Percentiles rank a stretch among this genome's conserved stretches.
These are phyloP conservation scores for Ogataea ganodermae DNA, from an alignment of 805 yeast genomes.

Conservation along the genomic window DNA sequence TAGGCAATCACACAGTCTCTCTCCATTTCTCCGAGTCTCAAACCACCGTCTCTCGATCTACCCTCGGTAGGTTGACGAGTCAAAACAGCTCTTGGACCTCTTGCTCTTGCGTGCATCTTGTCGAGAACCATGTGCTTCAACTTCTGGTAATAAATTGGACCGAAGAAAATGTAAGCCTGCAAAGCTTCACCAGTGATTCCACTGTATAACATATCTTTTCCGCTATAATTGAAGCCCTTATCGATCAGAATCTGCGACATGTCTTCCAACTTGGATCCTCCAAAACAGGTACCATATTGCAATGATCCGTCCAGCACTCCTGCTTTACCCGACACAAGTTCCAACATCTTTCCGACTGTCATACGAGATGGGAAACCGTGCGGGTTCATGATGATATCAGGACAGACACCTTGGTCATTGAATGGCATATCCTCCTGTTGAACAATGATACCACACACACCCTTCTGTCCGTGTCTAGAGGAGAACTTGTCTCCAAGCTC, in stretches of 20 bases:
- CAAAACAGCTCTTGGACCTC: conserved; percentile 97
- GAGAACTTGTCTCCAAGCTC: conserved; percentile 97
- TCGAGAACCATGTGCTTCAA: conserved; percentile 98
- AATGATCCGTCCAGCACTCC: conserved; percentile 91
- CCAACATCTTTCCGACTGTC: conserved; percentile 99
- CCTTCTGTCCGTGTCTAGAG: conserved; percentile 97
- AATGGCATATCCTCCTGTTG: conserved; percentile 97
- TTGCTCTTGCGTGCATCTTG: conserved; percentile 99
- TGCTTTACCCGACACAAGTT: conserved; percentile 93
- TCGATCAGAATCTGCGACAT: conserved; percentile 90
- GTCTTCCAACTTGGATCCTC: conserved; percentile 94
- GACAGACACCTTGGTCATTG: conserved; percentile 86
- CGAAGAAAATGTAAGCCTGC: conserved; percentile 97
- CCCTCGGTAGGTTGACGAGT: conserved; percentile 99
- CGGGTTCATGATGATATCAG: conserved; percentile 98
- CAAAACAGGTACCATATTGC: conserved; percentile 97
- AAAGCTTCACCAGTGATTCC: conserved; percentile 97
- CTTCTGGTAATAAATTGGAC: conserved; percentile 97
- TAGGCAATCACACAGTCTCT: conserved; percentile 99
- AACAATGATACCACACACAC: conserved; percentile 98
- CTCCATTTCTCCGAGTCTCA: conserved; percentile 99
- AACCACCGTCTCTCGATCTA: conserved; percentile 98
- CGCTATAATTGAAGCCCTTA: conserved; percentile 90
- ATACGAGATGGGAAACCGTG: conserved; percentile 99
- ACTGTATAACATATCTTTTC: conserved; percentile 95